Conservation (phyloP, 192 early-diverging fungal genomes). For the Linderina pennispora region DNA sequence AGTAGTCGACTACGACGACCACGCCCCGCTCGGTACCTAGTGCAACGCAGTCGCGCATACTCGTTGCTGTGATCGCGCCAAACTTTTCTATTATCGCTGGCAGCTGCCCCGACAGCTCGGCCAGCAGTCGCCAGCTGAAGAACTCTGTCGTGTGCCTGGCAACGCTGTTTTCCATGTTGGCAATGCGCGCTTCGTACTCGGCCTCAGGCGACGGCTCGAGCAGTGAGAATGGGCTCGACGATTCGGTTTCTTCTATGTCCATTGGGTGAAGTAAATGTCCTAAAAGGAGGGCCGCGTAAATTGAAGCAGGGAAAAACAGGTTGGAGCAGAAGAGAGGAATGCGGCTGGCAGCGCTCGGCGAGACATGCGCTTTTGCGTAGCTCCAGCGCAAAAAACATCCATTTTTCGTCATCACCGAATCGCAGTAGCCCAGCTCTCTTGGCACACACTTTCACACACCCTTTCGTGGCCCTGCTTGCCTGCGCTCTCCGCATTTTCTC, state of each 20-base stretch:
- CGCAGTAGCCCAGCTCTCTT: no score
- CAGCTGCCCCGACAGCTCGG: slow-evolving; percentile 23
- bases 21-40: slow-evolving; percentile 32
- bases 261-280: background rate
- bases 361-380: no score
- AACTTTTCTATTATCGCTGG: slow-evolving; percentile 27
- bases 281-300: background rate
- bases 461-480: no score
- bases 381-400: no score
- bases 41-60: slow-evolving; percentile 34
- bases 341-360: no score
- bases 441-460: no score
- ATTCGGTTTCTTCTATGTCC: slow-evolving; percentile 17
- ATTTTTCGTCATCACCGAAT: no score
- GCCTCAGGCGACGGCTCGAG: slow-evolving; percentile 34
- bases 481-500: no score
- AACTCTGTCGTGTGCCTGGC: slow-evolving; percentile 32
- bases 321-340: no score
- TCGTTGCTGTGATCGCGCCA: slow-evolving; percentile 19
- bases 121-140: slow-evolving; percentile 43
- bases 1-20: slow-evolving; percentile 30
- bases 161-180: slow-evolving; percentile 30
- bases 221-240: slow-evolving; percentile 21
- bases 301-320: background rate
- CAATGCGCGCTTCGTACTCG: slow-evolving; percentile 43